Evolutionary conservation across 164 flowering plant species (phyloP), one percentile per base, ranked within the genome.

Genomic region (Kalanchoe fedtschenkoi): DNA sequence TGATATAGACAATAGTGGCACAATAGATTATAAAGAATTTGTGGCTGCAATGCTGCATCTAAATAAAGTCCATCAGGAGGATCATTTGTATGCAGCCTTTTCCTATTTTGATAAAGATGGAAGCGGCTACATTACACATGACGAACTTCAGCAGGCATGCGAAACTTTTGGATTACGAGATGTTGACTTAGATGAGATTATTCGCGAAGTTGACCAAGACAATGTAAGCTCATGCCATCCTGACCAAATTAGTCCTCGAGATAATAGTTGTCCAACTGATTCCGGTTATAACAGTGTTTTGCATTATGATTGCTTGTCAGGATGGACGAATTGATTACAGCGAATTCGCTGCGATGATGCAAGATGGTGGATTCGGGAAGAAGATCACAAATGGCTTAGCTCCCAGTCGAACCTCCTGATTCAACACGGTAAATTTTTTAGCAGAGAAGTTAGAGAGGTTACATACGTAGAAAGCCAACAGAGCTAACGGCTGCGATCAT

Each of bases 281-380:
- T 24, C 9, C 30, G 17, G 26, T 26, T 29, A 15, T 26, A n/a
- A n/a, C 13, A 7, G 17, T 43, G n/a, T 0, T 34, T 30, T 15
- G n/a, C 30, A 6, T 37, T 15, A 11, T 39, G n/a, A n/a, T 34
- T 19, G 9, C 32, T 60, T 64, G 70, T 46, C 81, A 85, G 95
- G 95, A 87, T 70, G 95, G 95, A 6, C 80, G 81, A 42, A 85
- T 87, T 10, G 91, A 87, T 71, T 85, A 87, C 76, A 80, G 56
- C 47, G 89, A 87, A 62, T 87, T 87, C 65, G 95, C 75, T 41
- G 81, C 83, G 6, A 85, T 87, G 95, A 87, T 87, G 95, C 86
- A 83, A 76, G 83, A 76, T 46, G 63, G 68, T 8, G 75, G 63
- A 44, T 73, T 78, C 19, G 77, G 72, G 34, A 69, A 59, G 63